Conservation (phyloP, 768 basidiomycete genomes). For the Mycena pura region DNA sequence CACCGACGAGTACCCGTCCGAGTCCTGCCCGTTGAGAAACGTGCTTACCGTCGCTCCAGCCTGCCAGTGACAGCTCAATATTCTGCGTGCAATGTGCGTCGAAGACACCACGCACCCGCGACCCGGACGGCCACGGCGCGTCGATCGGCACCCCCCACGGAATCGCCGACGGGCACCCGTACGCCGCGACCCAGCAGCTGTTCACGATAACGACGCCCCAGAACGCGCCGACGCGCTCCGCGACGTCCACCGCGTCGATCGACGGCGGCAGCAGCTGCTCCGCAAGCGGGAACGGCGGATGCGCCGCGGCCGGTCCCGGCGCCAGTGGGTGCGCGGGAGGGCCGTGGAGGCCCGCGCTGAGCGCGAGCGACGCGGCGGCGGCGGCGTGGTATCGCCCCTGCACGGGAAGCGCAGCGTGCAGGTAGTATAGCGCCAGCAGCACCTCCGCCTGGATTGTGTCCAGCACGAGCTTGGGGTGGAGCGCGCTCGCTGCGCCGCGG, state of each 20-base stretch:
- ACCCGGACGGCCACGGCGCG: slow-evolving; percentile 44
- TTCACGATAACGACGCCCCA: slow-evolving; percentile 43
- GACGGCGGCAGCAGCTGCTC: slow-evolving; percentile 29
- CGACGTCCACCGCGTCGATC: slow-evolving; percentile 37
- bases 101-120: background rate
- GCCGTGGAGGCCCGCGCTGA: slow-evolving; percentile 33
- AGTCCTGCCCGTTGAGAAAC: background rate
- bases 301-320: background rate
- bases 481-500: slow-evolving; percentile 28
- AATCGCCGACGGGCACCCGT: slow-evolving; percentile 31
- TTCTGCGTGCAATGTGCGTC: background rate
- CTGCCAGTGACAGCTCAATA: background rate
- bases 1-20: background rate
- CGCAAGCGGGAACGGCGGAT: background rate
- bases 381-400: slow-evolving; percentile 49
- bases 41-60: background rate
- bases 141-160: slow-evolving; percentile 33
- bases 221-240: slow-evolving; percentile 42
- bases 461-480: slow-evolving; percentile 36
- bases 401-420: slow-evolving; percentile 42
- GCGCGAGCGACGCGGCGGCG: slow-evolving; percentile 39
- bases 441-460: slow-evolving; percentile 45
- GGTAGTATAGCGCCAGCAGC: slow-evolving; percentile 50
- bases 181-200: slow-evolving; percentile 36
- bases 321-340: background rate